Evolutionary conservation across 345 rosid genomes (phyloP).

Genomic region (Diplotaxis tenuifolia): DNA sequence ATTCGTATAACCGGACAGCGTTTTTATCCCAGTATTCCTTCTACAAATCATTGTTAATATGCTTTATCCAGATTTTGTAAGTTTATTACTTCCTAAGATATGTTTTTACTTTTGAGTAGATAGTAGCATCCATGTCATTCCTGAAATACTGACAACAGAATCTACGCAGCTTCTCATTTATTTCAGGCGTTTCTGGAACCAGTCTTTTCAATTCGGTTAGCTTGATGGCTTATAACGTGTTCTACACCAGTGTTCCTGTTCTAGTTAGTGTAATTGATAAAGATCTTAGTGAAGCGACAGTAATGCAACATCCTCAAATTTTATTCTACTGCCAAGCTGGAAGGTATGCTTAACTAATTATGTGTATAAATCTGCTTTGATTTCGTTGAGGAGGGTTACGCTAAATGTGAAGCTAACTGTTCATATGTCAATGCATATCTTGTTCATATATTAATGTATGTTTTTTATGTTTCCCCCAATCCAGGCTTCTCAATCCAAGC

Average conservation of each 20-base stretch:
- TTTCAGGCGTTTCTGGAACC: conserved; percentile 99
- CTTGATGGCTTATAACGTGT: conserved; percentile 97
- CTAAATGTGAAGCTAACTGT: too few species aligned
- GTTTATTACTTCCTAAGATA: conserved; percentile 30
- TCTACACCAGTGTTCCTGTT: conserved; percentile 96
- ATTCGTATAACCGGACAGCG: conserved; percentile 97
- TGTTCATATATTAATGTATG: not conserved
- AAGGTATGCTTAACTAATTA: conserved; percentile 47
- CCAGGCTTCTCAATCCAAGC: conserved; percentile 98
- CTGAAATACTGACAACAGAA: conserved; percentile 44
- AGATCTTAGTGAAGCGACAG: conserved; percentile 89
- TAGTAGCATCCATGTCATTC: not conserved
- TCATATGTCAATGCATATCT: too few species aligned
- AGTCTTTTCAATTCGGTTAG: conserved; percentile 98
- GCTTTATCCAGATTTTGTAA: conserved; percentile 99
- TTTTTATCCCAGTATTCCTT: conserved; percentile 95
- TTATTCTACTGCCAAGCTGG: conserved; percentile 99
- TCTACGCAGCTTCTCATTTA: conserved; percentile 81
- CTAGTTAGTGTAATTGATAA: conserved; percentile 90
- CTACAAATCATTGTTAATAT: conserved; percentile 84
- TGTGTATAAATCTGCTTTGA: not conserved
- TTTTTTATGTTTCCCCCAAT: not conserved
- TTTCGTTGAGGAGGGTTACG: too few species aligned
- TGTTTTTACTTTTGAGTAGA: not conserved
- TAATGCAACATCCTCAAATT: conserved; percentile 98